Evolutionary conservation across 192 early-diverging fungal genomes (phyloP).

Genomic region (Backusella tuberculispora): DNA sequence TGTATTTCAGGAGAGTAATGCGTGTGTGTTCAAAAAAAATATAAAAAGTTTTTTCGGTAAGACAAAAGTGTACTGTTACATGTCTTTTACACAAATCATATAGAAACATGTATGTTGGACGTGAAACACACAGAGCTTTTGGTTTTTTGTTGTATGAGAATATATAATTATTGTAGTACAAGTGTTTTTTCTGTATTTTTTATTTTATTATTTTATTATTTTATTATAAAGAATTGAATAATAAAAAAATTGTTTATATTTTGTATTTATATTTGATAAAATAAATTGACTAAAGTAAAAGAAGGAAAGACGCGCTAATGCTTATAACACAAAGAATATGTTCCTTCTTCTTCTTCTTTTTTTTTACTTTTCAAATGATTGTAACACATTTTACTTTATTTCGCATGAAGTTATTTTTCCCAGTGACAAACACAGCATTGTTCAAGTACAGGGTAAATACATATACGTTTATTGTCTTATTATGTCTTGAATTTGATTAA

Average conservation of each 20-base stretch:
- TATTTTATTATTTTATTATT: neutral
- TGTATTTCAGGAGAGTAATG: slow-evolving; percentile 8
- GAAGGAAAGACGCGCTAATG: neutral
- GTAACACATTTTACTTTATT: neutral
- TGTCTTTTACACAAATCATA: neutral
- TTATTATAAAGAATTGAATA: neutral
- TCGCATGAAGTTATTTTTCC: no score
- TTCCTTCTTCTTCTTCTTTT: neutral
- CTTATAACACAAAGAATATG: neutral
- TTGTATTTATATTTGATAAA: no score
- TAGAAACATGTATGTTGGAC: neutral
- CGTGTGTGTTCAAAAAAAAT: neutral
- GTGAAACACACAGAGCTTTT: neutral
- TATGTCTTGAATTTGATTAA: no score
- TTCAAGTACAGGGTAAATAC: no score
- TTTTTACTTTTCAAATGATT: neutral
- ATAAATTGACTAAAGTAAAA: neutral
- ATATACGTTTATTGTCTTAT: no score
- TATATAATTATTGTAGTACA: neutral
- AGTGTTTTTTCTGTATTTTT: neutral
- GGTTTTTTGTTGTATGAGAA: neutral
- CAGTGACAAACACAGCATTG: no score
- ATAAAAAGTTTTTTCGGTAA: neutral
- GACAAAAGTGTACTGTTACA: neutral
- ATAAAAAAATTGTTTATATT: neutral